These are phyloP conservation scores for Panus rudis DNA, from an alignment of 768 basidiomycete species.

Conservation along the genomic window DNA sequence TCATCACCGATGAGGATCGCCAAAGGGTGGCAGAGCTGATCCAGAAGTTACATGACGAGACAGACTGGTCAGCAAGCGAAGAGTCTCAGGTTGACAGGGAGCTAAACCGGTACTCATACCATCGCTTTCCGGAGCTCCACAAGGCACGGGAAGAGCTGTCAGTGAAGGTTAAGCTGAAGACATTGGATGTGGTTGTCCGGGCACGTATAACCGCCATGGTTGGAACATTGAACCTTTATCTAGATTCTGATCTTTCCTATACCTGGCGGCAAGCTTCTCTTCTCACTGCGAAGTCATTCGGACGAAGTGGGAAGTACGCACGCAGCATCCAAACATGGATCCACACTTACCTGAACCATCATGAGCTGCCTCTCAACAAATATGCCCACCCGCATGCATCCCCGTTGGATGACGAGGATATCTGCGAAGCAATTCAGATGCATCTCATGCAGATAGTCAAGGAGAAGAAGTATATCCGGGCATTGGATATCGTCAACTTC, in stretches of 20 bases:
- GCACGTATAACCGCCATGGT: slow-evolving; percentile 25
- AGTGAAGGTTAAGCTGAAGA: slow-evolving; percentile 19
- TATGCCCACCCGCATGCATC: slow-evolving; percentile 10
- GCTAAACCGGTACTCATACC: neutral
- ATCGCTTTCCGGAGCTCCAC: neutral
- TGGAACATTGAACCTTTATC: slow-evolving; percentile 28
- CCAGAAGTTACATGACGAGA: no score
- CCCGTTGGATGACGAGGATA: slow-evolving; percentile 3
- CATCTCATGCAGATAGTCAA: neutral
- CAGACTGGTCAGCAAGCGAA: no score
- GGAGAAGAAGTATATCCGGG: neutral
- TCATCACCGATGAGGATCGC: neutral
- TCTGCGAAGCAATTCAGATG: neutral
- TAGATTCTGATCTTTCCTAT: slow-evolving; percentile 24
- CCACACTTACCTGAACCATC: slow-evolving; percentile 14
- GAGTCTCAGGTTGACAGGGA: neutral
- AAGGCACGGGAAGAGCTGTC: neutral
- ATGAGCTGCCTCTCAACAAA: slow-evolving; percentile 22
- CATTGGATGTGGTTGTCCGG: slow-evolving; percentile 25
- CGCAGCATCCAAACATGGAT: slow-evolving; percentile 27
- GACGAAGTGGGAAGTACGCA: slow-evolving; percentile 22
- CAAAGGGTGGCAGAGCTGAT: neutral
- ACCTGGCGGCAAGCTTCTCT: slow-evolving; percentile 29
- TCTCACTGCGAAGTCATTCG: slow-evolving; percentile 21
- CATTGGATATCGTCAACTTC: slow-evolving; percentile 3